These are phyloP conservation scores for Cladosporium oxysporum DNA, from an alignment of 2,329 filamentous ascomycete species.

Conservation along the genomic window DNA sequence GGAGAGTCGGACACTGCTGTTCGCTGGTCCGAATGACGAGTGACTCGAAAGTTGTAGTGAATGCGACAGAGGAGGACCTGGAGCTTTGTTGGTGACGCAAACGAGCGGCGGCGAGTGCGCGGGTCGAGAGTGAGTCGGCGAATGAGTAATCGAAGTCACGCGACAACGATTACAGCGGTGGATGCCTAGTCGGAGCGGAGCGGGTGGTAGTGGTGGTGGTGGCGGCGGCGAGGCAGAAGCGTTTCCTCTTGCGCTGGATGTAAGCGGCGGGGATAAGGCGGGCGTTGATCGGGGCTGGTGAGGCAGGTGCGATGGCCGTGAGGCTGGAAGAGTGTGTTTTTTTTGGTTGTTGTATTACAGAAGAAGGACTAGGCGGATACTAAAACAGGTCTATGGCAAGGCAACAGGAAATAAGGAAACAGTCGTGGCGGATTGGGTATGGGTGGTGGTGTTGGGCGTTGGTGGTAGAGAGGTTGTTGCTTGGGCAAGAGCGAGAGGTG, in stretches of 20 bases:
- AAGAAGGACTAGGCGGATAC: conserved; percentile 12
- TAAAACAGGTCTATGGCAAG: conserved; percentile 22
- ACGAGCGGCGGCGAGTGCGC: conserved; percentile 7
- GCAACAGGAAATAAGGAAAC: conserved; percentile 18
- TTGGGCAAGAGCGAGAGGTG: conserved; percentile 7
- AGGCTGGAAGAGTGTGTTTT: conserved; percentile 1
- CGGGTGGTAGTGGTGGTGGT: not conserved
- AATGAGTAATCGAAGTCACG: conserved; percentile 13
- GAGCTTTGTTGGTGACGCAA: conserved; percentile 1
- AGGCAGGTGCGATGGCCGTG: conserved; percentile 8
- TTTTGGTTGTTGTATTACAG: conserved; percentile 12
- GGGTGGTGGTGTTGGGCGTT: conserved; percentile 21
- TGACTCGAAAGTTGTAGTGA: conserved; percentile 23
- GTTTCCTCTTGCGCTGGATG: conserved; percentile 7
- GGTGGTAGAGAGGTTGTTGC: conserved; percentile 23
- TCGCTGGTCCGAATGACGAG: conserved; percentile 30
- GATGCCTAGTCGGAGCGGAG: conserved; percentile 1
- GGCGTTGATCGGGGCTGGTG: conserved; percentile 3
- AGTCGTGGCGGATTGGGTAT: conserved; percentile 11
- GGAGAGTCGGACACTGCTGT: conserved; percentile 25
- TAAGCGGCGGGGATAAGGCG: conserved; percentile 15
- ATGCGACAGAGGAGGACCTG: conserved; percentile 27
- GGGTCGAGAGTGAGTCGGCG: conserved; percentile 4
- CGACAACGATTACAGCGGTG: not conserved
- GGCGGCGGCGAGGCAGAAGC: conserved; percentile 2